Conservation (phyloP, 2,329 filamentous ascomycete genomes). For the Teratosphaeria gauchensis region DNA sequence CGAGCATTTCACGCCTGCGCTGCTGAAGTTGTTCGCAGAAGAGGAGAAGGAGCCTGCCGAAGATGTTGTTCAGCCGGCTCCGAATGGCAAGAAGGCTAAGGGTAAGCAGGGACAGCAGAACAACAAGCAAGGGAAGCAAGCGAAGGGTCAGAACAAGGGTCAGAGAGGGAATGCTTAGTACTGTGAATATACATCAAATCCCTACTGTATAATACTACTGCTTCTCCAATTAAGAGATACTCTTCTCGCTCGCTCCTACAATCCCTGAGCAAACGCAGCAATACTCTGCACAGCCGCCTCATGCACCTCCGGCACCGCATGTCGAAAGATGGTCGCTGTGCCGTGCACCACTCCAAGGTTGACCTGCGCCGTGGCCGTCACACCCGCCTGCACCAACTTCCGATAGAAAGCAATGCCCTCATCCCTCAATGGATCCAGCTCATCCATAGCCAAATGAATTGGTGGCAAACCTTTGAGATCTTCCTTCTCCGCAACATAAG, state of each 20-base stretch:
- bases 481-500: constrained; percentile 19
- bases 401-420: constrained; percentile 22
- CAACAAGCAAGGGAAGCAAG: background rate
- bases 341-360: constrained; percentile 20
- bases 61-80: background rate
- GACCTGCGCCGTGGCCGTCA: constrained; percentile 15
- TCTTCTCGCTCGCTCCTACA: background rate
- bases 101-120: background rate
- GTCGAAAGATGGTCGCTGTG: constrained; percentile 14
- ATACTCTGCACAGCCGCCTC: constrained; percentile 13
- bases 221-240: no score
- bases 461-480: constrained; percentile 22
- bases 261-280: constrained; percentile 17
- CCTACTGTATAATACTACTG: no score
- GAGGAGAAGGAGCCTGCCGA: constrained; percentile 18
- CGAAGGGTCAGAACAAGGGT: no score
- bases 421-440: constrained; percentile 23
- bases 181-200: no score
- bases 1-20: constrained; percentile 51
- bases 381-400: constrained; percentile 18
- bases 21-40: constrained; percentile 48
- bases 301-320: constrained; percentile 18
- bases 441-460: constrained; percentile 19
- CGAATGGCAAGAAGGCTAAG: background rate
- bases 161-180: no score